Base-by-base conservation (phyloP, 805 yeast genomes). In the Candida glaebosa region DNA sequence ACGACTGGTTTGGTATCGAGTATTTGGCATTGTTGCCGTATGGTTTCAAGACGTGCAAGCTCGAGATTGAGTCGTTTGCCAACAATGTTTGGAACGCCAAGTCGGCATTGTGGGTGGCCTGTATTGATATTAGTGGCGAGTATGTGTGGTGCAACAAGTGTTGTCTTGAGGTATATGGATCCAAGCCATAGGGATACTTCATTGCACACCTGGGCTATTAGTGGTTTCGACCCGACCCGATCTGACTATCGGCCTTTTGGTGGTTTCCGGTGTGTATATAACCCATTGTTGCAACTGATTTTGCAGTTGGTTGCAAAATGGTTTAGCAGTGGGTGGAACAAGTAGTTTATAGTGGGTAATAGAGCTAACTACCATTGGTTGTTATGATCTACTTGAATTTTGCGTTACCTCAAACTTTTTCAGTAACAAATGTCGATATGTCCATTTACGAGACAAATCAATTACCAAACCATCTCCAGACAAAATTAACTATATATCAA, bases 21-120 rank as follows among this genome's bases (percentile, higher is more conserved):
- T 76, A 76, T 36, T 65, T 62, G 24, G 78, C 72, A 44, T 61
- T 65, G 49, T 76, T 79, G 4, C 85, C 86, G 54, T 77, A 78
- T 0, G 82, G 81, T 45, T 64, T 59, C 15, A 81, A 44, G 38
- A 80, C 52, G 47, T 71, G 78, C 37, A 78, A 61, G n/a, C 74
- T 53, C 2, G 79, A 69, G 7, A 60, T 39, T 44, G 61, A 64
- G 8, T 51, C 47, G 40, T 60, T 57, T 39, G 59, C 58, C 8
- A 80, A 70, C 40, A 66, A 53, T 5, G 55, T 51, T 41, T 63
- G 70, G n/a, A 78, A 63, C 10, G 72, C 41, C 4, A 57, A 46
- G 41, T 78, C 79, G 3, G 76, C 76, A 40, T 61, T 67, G 24
- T 54, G 65, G 0, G 83, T 70, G 3, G 77, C 63, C 30, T 69